Conservation (phyloP, 2,329 filamentous ascomycete genomes). For the Penicillium sp. region DNA sequence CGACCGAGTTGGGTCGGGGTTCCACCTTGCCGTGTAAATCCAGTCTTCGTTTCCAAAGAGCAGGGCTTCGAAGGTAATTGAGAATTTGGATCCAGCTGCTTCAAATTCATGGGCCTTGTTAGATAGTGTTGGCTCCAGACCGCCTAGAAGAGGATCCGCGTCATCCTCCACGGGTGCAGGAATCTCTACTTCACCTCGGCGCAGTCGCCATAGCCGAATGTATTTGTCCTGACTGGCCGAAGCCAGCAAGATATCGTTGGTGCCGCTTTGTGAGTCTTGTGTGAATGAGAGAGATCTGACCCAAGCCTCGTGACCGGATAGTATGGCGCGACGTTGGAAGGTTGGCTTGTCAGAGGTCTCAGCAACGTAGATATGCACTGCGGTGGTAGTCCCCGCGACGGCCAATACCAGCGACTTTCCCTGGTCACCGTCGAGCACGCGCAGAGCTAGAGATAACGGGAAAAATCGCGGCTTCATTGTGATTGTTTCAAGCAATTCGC, state of each 20-base stretch:
- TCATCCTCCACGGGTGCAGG: constrained; percentile 45
- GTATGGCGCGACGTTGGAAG: constrained; percentile 71
- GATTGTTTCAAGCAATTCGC: constrained; percentile 66
- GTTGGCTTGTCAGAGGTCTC: constrained; percentile 43
- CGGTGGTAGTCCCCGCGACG: constrained; percentile 77
- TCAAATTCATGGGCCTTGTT: constrained; percentile 85
- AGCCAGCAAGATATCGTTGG: constrained; percentile 74
- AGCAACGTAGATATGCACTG: constrained; percentile 75
- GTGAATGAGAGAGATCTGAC: constrained; percentile 80
- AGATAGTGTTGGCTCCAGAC: constrained; percentile 67
- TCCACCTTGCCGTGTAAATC: constrained; percentile 89
- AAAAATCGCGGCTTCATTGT: constrained; percentile 75
- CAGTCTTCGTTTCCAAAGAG: constrained; percentile 96
- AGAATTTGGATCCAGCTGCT: constrained; percentile 62
- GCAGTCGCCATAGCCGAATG: constrained; percentile 86
- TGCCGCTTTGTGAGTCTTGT: constrained; percentile 54
- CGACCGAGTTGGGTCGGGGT: constrained; percentile 53
- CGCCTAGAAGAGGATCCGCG: constrained; percentile 38
- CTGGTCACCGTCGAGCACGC: constrained; percentile 55
- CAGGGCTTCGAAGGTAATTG: constrained; percentile 88
- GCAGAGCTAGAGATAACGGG: constrained; percentile 72
- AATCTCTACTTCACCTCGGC: constrained; percentile 61
- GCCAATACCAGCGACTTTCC: constrained; percentile 62
- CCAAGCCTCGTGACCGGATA: constrained; percentile 93
- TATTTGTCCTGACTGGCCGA: constrained; percentile 98